These are phyloP conservation scores for Hypoxylon subgilvum DNA, from an alignment of 495 filamentous ascomycete species.

Conservation along the genomic window DNA sequence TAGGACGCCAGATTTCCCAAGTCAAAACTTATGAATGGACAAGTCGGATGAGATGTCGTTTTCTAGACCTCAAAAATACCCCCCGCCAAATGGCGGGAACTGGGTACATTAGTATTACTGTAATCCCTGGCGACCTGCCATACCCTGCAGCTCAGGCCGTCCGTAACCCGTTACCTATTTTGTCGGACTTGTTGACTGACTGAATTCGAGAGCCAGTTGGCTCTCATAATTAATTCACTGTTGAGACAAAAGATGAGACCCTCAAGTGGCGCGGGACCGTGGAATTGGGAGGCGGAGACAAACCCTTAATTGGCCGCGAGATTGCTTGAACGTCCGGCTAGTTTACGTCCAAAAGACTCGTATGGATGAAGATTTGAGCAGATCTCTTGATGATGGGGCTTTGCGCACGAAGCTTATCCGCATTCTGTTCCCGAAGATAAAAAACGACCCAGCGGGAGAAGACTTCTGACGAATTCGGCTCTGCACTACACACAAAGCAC, in stretches of 20 bases:
- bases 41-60: slow-evolving; percentile 8
- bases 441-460: slow-evolving; percentile 16
- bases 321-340: slow-evolving; percentile 10
- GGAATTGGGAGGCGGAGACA: neutral
- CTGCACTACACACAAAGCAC: slow-evolving; percentile 23
- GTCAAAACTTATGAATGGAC: neutral
- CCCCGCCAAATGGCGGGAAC: slow-evolving; percentile 6
- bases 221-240: slow-evolving; percentile 11
- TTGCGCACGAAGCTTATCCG: slow-evolving; percentile 30
- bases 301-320: slow-evolving; percentile 7
- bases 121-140: slow-evolving; percentile 1
- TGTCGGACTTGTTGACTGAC: neutral
- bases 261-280: neutral
- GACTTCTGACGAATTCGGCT: slow-evolving; percentile 30
- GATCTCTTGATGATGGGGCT: slow-evolving; percentile 8
- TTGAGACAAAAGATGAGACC: slow-evolving; percentile 4
- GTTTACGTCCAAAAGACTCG: slow-evolving; percentile 1
- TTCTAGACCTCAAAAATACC: neutral
- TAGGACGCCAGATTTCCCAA: neutral
- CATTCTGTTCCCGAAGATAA: slow-evolving; percentile 4
- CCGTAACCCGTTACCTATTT: neutral
- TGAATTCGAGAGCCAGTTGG: slow-evolving; percentile 1
- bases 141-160: slow-evolving; percentile 2
- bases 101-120: slow-evolving; percentile 1
- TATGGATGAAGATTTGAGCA: no score